phyloP scores from a whole-genome alignment of 2,329 filamentous ascomycete genomes.

The Cercospora sojina region DNA sequence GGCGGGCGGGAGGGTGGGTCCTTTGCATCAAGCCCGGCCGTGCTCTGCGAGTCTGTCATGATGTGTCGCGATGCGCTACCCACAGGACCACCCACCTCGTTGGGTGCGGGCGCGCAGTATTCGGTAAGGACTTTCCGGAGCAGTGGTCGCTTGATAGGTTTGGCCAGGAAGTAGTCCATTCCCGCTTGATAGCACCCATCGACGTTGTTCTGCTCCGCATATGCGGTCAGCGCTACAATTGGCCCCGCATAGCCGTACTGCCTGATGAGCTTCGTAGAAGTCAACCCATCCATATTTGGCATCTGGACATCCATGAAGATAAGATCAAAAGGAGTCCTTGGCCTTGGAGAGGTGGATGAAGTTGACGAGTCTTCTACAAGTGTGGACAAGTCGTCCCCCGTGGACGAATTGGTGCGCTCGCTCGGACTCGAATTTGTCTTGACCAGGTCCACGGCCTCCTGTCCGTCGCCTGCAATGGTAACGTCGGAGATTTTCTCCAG shows the following conservation, averaged over 20 bases:
- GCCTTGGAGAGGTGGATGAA: conserved; percentile 4
- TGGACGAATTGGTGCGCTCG: not conserved
- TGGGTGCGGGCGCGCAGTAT: conserved; percentile 54
- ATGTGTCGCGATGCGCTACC: not conserved
- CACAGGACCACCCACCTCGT: not conserved
- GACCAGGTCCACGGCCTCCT: conserved; percentile 83
- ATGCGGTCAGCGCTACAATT: conserved; percentile 87
- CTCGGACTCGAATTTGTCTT: conserved; percentile 45
- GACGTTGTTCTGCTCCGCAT: conserved; percentile 80
- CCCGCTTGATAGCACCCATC: conserved; percentile 70
- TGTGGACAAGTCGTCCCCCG: not conserved
- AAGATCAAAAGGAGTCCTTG: conserved; percentile 65
- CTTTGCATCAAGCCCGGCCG: not conserved
- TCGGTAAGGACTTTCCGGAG: conserved; percentile 81
- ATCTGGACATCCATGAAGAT: conserved; percentile 96
- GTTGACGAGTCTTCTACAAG: conserved; percentile 1
- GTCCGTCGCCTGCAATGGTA: conserved; percentile 63
- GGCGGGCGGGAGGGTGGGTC: not conserved
- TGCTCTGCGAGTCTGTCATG: not conserved
- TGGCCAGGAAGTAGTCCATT: conserved; percentile 83
- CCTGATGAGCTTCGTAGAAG: conserved; percentile 81
- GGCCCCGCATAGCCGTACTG: conserved; percentile 83
- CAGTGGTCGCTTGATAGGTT: conserved; percentile 75
- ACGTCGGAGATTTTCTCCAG: conserved; percentile 79
- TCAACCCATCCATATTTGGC: conserved; percentile 87